A percentile compares a stretch with the other conserved stretches of the same genome.
Evolutionary conservation across 768 basidiomycete genomes (phyloP).

Genomic region (Trametes maxima): DNA sequence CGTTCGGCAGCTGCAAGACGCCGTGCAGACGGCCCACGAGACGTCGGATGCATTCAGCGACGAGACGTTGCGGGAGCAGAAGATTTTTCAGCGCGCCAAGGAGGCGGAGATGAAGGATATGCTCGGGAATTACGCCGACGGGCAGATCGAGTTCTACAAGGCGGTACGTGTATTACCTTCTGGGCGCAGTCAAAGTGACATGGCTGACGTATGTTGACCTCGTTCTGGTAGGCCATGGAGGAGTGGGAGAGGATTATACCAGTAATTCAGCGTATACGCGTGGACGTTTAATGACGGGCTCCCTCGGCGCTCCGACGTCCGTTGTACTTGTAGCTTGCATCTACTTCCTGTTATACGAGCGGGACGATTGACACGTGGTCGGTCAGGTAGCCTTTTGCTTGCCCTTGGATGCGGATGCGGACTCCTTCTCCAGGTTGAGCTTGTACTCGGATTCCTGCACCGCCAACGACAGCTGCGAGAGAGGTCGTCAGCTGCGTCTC

Average conservation of each 20-base stretch:
- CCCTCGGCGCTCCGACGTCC: conserved; percentile 17
- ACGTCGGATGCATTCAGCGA: conserved; percentile 97
- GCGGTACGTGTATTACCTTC: conserved; percentile 47
- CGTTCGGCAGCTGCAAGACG: conserved; percentile 80
- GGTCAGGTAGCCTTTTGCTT: conserved; percentile 21
- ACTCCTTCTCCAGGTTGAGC: conserved; percentile 35
- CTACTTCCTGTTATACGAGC: conserved; percentile 7
- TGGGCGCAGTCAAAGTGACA: too few species aligned
- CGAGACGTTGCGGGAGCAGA: conserved; percentile 90
- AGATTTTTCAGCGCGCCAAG: conserved; percentile 87
- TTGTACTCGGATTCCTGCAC: conserved; percentile 83
- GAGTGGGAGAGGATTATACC: conserved; percentile 97
- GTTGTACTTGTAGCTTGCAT: conserved; percentile 19
- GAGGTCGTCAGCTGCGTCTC: background rate
- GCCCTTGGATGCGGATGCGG: conserved; percentile 18
- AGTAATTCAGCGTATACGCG: conserved; percentile 89
- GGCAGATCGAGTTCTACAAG: conserved; percentile 94
- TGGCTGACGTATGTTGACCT: conserved; percentile 19
- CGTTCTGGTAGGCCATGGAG: conserved; percentile 74
- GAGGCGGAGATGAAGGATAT: conserved; percentile 98
- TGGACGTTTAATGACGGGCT: conserved; percentile 66
- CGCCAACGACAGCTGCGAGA: conserved; percentile 63
- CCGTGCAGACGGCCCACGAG: conserved; percentile 92
- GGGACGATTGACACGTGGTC: background rate
- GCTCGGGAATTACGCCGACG: conserved; percentile 85